Percentiles rank a stretch among this genome's conserved stretches.
Evolutionary conservation across 2,329 filamentous ascomycete genomes (phyloP).

Genomic region (Trichophyton verrucosum): DNA sequence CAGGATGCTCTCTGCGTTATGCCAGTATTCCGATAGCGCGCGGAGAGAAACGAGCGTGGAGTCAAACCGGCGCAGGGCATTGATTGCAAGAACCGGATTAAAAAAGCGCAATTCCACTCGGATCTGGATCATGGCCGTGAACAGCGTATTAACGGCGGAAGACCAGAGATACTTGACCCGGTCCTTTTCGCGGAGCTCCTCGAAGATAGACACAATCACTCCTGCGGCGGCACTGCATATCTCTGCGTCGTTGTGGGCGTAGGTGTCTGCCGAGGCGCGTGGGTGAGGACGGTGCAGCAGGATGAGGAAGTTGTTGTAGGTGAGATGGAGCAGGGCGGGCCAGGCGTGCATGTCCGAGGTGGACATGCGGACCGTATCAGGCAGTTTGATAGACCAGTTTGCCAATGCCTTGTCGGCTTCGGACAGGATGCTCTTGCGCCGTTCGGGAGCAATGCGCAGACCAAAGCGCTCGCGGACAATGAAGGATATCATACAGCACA

Average conservation of each 20-base stretch:
- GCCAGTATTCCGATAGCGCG: constrained; percentile 32
- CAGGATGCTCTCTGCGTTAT: constrained; percentile 32
- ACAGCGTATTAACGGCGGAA: constrained; percentile 33
- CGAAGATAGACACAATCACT: constrained; percentile 35
- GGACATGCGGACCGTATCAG: constrained; percentile 30
- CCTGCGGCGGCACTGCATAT: constrained; percentile 35
- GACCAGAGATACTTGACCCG: constrained; percentile 34
- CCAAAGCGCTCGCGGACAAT: constrained; percentile 33
- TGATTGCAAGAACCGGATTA: constrained; percentile 35
- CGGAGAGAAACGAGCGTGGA: constrained; percentile 32
- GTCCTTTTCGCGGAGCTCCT: constrained; percentile 32
- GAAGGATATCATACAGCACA: constrained; percentile 41
- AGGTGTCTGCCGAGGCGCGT: constrained; percentile 32
- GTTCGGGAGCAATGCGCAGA: constrained; percentile 27
- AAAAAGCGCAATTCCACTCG: constrained; percentile 36
- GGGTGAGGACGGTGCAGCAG: constrained; percentile 35
- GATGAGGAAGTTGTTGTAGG: constrained; percentile 36
- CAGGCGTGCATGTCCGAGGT: constrained; percentile 32
- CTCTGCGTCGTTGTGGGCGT: constrained; percentile 34
- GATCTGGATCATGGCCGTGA: constrained; percentile 38
- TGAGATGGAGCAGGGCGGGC: constrained; percentile 34
- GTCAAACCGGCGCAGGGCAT: constrained; percentile 34
- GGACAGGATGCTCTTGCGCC: constrained; percentile 30
- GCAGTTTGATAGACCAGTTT: constrained; percentile 32
- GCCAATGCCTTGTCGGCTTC: constrained; percentile 32